Evolutionary conservation across 768 basidiomycete species (phyloP).

Genomic region (Pisolithus marmoratus): DNA sequence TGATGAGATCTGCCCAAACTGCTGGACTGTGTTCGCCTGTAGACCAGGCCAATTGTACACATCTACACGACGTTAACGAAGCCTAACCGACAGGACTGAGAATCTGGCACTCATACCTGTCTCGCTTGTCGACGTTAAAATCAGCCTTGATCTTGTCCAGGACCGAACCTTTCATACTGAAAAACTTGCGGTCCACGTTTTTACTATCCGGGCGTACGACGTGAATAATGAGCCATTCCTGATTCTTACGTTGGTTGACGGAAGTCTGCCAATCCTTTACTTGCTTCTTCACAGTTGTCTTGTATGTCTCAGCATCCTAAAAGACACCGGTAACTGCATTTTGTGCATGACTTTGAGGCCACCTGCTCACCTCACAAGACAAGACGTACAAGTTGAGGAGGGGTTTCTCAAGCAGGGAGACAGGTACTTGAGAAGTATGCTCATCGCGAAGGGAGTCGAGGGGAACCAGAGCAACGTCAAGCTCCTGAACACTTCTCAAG

Average conservation of each 20-base stretch:
- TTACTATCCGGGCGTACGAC: conserved; percentile 70
- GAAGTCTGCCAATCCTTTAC: conserved; percentile 87
- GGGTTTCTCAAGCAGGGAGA: conserved; percentile 78
- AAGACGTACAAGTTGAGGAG: conserved; percentile 83
- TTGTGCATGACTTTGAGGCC: conserved; percentile 2
- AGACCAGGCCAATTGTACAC: conserved; percentile 77
- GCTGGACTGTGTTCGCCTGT: conserved; percentile 66
- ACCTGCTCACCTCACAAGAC: conserved; percentile 73
- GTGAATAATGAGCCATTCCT: conserved; percentile 92
- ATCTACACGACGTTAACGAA: conserved; percentile 40
- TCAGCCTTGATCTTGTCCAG: conserved; percentile 88
- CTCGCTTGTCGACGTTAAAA: conserved; percentile 85
- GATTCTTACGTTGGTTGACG: conserved; percentile 64
- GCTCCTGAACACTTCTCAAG: conserved; percentile 82
- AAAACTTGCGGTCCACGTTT: conserved; percentile 58
- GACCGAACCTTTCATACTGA: conserved; percentile 79
- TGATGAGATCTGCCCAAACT: conserved; percentile 82
- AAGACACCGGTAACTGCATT: conserved; percentile 3
- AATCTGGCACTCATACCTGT: conserved; percentile 43
- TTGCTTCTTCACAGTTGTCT: conserved; percentile 69
- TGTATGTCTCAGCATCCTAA: conserved; percentile 71
- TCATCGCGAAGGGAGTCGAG: conserved; percentile 69
- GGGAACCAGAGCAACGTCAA: conserved; percentile 69
- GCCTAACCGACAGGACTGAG: conserved; percentile 2
- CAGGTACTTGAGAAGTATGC: conserved; percentile 67